A percentile compares a stretch with the other conserved stretches of the same genome.
These are phyloP conservation scores for Nemania sp. DNA, from an alignment of 2,329 filamentous ascomycete genomes.

Conservation along the genomic window DNA sequence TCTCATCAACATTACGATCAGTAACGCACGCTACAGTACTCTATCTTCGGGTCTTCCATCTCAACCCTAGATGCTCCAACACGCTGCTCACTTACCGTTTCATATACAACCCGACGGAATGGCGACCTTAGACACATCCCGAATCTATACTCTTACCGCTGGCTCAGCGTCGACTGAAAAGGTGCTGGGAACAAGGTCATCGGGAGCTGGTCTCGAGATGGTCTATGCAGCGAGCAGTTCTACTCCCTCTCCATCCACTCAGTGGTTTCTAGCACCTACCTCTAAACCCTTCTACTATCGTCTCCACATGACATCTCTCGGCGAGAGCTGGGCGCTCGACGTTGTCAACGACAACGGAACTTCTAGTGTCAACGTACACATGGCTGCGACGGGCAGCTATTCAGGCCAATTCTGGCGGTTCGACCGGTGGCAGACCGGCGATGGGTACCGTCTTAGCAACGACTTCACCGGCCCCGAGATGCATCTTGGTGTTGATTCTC, in stretches of 20 bases:
- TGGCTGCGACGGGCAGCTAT: conserved; percentile 2
- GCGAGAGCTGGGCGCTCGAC: background rate
- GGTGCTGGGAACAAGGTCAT: background rate
- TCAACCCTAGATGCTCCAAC: background rate
- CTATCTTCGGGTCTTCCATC: background rate
- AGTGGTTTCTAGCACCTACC: background rate
- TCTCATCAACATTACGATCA: too few relatives aligned
- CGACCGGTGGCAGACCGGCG: background rate
- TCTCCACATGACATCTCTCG: background rate
- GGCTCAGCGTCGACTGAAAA: background rate
- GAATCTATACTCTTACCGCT: background rate
- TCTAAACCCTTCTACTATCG: background rate
- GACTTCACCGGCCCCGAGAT: background rate
- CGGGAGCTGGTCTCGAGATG: background rate
- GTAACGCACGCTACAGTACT: too few relatives aligned
- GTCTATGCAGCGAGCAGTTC: background rate
- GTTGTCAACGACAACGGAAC: conserved; percentile 5
- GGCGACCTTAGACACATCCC: conserved; percentile 2
- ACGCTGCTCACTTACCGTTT: background rate
- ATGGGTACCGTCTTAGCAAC: conserved; percentile 2
- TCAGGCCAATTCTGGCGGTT: conserved; percentile 1
- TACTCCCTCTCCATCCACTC: background rate
- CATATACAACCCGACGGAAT: background rate
- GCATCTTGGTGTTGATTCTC: background rate
- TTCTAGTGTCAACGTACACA: background rate